Conservation (phyloP, 352 stramenopile genomes). For the Pseudoperonospora humuli region DNA sequence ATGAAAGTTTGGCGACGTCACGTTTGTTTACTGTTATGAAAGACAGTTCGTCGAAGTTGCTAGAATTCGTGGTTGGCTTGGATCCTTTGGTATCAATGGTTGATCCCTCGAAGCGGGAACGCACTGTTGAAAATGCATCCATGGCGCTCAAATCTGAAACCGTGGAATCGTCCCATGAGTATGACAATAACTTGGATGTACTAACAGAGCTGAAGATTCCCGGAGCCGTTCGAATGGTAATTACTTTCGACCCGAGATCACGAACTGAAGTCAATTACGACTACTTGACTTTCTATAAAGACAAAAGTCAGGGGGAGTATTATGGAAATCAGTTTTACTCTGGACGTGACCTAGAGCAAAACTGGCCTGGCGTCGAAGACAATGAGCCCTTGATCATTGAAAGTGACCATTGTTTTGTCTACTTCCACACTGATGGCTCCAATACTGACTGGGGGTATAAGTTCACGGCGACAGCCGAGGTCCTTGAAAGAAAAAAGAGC, state of each 20-base stretch:
- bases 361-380: slow-evolving; percentile 68
- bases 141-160: slow-evolving; percentile 40
- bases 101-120: slow-evolving; percentile 22
- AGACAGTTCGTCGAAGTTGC: slow-evolving; percentile 23
- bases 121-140: slow-evolving; percentile 33
- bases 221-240: slow-evolving; percentile 60
- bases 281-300: slow-evolving; percentile 84
- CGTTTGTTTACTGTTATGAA: slow-evolving; percentile 14
- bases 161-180: slow-evolving; percentile 78
- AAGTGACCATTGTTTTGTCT: slow-evolving; percentile 69
- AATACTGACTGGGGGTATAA: slow-evolving; percentile 82
- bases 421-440: slow-evolving; percentile 78
- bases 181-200: slow-evolving; percentile 71
- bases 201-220: slow-evolving; percentile 62
- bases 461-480: slow-evolving; percentile 59
- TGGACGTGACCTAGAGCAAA: slow-evolving; percentile 59
- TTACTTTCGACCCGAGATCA: slow-evolving; percentile 74
- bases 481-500: slow-evolving; percentile 50
- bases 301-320: slow-evolving; percentile 39
- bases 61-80: slow-evolving; percentile 31
- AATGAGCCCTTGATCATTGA: slow-evolving; percentile 69
- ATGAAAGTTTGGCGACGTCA: neutral
- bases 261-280: slow-evolving; percentile 86
- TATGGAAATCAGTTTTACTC: slow-evolving; percentile 74
- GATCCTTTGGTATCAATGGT: slow-evolving; percentile 23